phyloP scores from a whole-genome alignment of 805 yeast species.

The Metschnikowia borealis region DNA sequence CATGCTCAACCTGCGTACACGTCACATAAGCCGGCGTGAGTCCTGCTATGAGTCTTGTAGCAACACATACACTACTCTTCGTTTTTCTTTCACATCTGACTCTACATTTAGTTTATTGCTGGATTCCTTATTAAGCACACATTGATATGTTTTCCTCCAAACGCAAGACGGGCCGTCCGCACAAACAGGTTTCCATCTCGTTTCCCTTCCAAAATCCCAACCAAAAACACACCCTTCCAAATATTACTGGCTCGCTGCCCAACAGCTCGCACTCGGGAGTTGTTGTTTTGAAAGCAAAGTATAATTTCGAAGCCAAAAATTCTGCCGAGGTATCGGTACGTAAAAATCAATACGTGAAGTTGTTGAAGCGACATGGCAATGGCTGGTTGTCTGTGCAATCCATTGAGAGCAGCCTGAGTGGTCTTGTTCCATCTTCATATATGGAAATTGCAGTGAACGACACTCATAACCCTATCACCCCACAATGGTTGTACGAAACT shows the following conservation, averaged over 20 bases:
- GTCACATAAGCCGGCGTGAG: not conserved
- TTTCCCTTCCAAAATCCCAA: not conserved
- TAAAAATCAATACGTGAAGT: slow-evolving; percentile 27
- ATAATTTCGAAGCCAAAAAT: slow-evolving; percentile 28
- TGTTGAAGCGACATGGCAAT: slow-evolving; percentile 34
- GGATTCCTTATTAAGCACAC: not conserved
- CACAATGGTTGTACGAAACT: slow-evolving; percentile 28
- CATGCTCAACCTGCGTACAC: not conserved
- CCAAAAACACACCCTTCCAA: slow-evolving; percentile 15
- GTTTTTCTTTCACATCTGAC: not conserved
- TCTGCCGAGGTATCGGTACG: slow-evolving; percentile 26
- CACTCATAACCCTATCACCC: slow-evolving; percentile 26
- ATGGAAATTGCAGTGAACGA: slow-evolving; percentile 40
- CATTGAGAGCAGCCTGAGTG: slow-evolving; percentile 23
- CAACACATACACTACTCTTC: not conserved
- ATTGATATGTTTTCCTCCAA: slow-evolving; percentile 1
- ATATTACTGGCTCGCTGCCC: slow-evolving; percentile 26
- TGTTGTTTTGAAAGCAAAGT: slow-evolving; percentile 29
- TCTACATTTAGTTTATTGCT: not conserved
- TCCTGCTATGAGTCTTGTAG: not conserved
- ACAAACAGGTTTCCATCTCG: slow-evolving; percentile 1
- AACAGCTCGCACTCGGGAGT: slow-evolving; percentile 10
- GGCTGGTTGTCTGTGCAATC: slow-evolving; percentile 38
- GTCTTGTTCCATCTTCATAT: slow-evolving; percentile 38
- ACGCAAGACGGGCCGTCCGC: not conserved